Evolutionary conservation across 2,329 filamentous ascomycete genomes (phyloP).

Genomic region (Emergomyces orientalis): DNA sequence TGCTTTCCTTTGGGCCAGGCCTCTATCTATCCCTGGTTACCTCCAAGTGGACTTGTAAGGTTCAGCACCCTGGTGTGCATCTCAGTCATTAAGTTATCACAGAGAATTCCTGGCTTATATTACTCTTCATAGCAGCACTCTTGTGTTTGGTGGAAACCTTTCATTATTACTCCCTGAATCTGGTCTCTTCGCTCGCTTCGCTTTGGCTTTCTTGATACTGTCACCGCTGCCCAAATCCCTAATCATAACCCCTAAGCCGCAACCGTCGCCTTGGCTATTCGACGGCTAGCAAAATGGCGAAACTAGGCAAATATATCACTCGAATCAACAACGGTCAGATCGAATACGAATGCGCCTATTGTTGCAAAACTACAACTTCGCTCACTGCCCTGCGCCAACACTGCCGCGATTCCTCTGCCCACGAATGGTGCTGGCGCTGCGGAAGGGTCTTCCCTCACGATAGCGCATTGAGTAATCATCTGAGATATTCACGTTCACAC

Average conservation of each 20-base stretch:
- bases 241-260: no score
- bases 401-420: constrained; percentile 7
- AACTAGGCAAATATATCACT: constrained; percentile 7
- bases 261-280: neutral
- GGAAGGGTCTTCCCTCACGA: constrained; percentile 8
- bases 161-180: no score
- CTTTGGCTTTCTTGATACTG: no score
- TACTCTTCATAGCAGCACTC: neutral
- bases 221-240: no score
- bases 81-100: neutral
- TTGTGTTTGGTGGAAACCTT: no score
- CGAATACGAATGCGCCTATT: constrained; percentile 11
- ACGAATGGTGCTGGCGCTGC: constrained; percentile 10
- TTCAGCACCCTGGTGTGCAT: no score
- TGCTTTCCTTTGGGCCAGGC: no score
- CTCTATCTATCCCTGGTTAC: no score
- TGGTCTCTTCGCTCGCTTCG: no score
- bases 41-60: no score
- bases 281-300: constrained; percentile 5
- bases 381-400: constrained; percentile 8
- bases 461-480: constrained; percentile 1
- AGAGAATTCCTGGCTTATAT: neutral
- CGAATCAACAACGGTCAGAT: neutral
- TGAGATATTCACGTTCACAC: constrained; percentile 7
- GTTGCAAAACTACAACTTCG: constrained; percentile 4